Conservation (phyloP, 1,284 basidiomycete species). For the Cutaneotrichosporon cutaneum region DNA sequence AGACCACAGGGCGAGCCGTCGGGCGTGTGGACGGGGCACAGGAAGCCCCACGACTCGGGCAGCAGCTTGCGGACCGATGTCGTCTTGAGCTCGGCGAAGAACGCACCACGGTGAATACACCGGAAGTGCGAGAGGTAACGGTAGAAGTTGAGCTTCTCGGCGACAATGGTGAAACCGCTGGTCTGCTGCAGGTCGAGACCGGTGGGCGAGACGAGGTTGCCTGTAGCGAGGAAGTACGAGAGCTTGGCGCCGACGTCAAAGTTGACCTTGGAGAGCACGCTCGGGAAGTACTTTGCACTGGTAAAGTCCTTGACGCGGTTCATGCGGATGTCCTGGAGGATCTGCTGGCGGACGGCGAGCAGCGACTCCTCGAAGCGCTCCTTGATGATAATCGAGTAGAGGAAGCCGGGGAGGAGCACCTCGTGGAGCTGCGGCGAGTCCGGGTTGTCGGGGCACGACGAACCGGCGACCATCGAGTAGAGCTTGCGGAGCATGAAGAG, state of each 20-base stretch:
- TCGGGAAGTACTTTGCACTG: slow-evolving; percentile 82
- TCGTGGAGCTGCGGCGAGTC: slow-evolving; percentile 99
- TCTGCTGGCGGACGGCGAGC: slow-evolving; percentile 69
- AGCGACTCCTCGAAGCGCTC: slow-evolving; percentile 92
- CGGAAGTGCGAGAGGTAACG: slow-evolving; percentile 98
- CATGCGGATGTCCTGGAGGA: slow-evolving; percentile 71
- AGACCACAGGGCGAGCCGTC: slow-evolving; percentile 98
- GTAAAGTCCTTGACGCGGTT: slow-evolving; percentile 76
- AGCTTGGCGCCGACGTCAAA: slow-evolving; percentile 90
- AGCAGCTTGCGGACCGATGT: slow-evolving; percentile 95
- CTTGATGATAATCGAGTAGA: slow-evolving; percentile 98
- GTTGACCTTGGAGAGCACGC: slow-evolving; percentile 73
- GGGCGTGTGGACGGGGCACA: slow-evolving; percentile 98
- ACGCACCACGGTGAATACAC: slow-evolving; percentile 97
- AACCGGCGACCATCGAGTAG: slow-evolving; percentile 85
- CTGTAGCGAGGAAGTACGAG: slow-evolving; percentile 94
- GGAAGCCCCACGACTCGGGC: slow-evolving; percentile 98
- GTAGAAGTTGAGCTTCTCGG: slow-evolving; percentile 98
- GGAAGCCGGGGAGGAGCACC: slow-evolving; percentile 85
- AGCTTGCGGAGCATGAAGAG: slow-evolving; percentile 98
- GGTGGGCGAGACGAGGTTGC: slow-evolving; percentile 90
- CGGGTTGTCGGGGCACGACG: slow-evolving; percentile 92
- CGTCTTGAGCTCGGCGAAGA: slow-evolving; percentile 98
- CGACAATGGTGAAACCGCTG: slow-evolving; percentile 96
- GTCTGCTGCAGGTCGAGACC: slow-evolving; percentile 97